These are phyloP conservation scores for Ichthyophthirius multifiliis DNA, from an alignment of 169 alveolate genomes.

Conservation along the genomic window DNA sequence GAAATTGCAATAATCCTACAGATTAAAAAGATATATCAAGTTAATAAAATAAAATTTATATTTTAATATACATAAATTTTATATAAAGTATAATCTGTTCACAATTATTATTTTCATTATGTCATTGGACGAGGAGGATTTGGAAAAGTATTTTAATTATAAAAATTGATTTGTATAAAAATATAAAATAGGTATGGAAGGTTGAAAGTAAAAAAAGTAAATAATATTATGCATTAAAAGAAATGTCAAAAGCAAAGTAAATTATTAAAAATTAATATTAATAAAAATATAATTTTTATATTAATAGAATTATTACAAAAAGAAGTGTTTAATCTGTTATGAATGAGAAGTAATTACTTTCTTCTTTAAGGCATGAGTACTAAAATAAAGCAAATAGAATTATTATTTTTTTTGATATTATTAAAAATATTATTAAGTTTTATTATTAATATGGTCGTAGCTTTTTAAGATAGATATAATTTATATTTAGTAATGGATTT, in stretches of 20 bases:
- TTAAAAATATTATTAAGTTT: too few species aligned
- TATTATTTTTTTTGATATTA: too few species aligned
- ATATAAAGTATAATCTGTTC: slow-evolving; percentile 1
- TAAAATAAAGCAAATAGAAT: too few species aligned
- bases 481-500: slow-evolving; percentile 68
- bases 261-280: too few species aligned
- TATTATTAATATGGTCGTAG: slow-evolving; percentile 68
- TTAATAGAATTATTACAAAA: slow-evolving; percentile 18
- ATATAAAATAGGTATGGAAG: slow-evolving; percentile 52
- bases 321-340: slow-evolving; percentile 45
- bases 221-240: slow-evolving; percentile 65
- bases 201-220: slow-evolving; percentile 65
- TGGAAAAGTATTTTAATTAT: slow-evolving; percentile 68
- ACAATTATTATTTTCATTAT: slow-evolving; percentile 48
- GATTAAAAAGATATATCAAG: too few species aligned
- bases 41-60: too few species aligned
- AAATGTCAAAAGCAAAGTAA: slow-evolving; percentile 55
- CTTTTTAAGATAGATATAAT: slow-evolving; percentile 72
- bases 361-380: slow-evolving; percentile 11
- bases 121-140: slow-evolving; percentile 77
- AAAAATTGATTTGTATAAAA: too few species aligned
- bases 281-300: too few species aligned
- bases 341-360: slow-evolving; percentile 32
- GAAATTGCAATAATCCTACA: too few species aligned
- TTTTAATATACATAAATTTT: too few species aligned